Conservation (phyloP, 176 grass and related monocot genomes). For the Zizania latifolia region DNA sequence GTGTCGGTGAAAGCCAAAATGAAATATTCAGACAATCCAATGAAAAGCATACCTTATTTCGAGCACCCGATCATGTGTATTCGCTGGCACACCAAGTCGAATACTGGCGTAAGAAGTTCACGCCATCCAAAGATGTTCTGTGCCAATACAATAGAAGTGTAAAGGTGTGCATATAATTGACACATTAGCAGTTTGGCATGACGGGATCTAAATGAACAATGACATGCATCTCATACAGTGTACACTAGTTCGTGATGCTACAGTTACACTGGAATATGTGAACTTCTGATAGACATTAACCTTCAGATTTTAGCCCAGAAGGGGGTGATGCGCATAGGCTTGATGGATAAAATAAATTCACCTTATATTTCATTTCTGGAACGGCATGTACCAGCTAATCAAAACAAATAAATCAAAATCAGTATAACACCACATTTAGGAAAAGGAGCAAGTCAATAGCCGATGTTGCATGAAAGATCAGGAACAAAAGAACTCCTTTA, state of each 20-base stretch:
- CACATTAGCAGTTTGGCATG: slow-evolving; percentile 3
- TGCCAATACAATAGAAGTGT: not conserved
- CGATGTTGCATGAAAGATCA: not conserved
- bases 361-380: not conserved
- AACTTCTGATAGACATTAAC: not conserved
- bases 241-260: slow-evolving; percentile 7
- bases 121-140: not conserved
- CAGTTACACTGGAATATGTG: slow-evolving; percentile 10
- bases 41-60: not conserved
- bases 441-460: not conserved
- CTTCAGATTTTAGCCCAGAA: not conserved
- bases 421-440: not conserved
- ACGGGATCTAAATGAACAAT: slow-evolving; percentile 6
- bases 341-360: not conserved
- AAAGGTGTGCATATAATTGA: not conserved
- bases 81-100: not conserved
- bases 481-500: not conserved
- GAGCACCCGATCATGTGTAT: not conserved
- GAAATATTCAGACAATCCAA: not conserved
- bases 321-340: not conserved
- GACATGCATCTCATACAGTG: not conserved
- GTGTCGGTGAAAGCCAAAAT: slow-evolving; percentile 15
- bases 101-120: not conserved
- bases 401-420: slow-evolving; percentile 30
- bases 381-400: not conserved